Evolutionary conservation across 768 basidiomycete species (phyloP).

Genomic region (Hirschioporus abietinus): DNA sequence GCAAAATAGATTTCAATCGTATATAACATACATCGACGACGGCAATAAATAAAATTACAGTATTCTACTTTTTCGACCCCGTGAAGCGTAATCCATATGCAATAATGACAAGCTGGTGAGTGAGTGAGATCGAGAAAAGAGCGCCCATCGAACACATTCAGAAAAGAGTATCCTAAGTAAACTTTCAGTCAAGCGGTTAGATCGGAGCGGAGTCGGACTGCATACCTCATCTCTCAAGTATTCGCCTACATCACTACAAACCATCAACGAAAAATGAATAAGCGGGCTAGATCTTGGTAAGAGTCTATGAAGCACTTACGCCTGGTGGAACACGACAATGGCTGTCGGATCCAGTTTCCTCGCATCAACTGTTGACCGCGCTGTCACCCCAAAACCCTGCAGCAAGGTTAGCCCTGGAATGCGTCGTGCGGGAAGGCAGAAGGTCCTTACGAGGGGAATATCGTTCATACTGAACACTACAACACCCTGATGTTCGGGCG

Average conservation of each 20-base stretch:
- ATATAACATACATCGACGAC: background rate
- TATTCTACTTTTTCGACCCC: background rate
- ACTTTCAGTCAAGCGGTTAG: constrained; percentile 15
- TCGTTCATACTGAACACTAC: constrained; percentile 96
- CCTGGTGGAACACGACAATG: constrained; percentile 98
- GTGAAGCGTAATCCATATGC: background rate
- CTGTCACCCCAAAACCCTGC: constrained; percentile 97
- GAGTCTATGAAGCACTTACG: constrained; percentile 44
- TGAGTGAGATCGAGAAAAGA: background rate
- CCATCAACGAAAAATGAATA: constrained; percentile 7
- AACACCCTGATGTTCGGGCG: constrained; percentile 97
- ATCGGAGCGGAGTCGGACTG: constrained; percentile 1
- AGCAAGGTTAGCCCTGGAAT: constrained; percentile 13
- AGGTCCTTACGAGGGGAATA: constrained; percentile 69
- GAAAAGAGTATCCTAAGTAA: constrained; percentile 70
- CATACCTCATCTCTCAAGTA: constrained; percentile 93
- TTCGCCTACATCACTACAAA: constrained; percentile 87
- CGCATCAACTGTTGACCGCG: constrained; percentile 92
- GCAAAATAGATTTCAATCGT: too few species aligned
- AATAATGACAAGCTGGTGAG: background rate
- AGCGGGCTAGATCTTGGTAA: constrained; percentile 7
- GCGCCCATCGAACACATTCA: constrained; percentile 25
- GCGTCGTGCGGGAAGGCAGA: constrained; percentile 3
- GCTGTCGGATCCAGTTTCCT: constrained; percentile 95
- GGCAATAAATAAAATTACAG: background rate